phyloP scores from a whole-genome alignment of 495 filamentous ascomycete genomes.

The Wilcoxina mikolae region DNA sequence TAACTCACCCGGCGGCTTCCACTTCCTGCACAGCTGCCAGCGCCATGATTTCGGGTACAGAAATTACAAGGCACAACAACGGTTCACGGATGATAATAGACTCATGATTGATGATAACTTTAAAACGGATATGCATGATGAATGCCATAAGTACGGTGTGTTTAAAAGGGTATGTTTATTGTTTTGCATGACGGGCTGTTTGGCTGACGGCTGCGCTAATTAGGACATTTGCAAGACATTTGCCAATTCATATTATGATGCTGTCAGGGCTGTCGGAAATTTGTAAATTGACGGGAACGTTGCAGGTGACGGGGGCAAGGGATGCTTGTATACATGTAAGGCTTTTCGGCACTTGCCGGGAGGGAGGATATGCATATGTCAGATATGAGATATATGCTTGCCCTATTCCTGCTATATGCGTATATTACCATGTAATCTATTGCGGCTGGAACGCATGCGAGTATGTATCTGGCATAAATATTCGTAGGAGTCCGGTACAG shows the following conservation, averaged over 20 bases:
- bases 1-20: constrained; percentile 35
- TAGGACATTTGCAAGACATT: constrained; percentile 20
- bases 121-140: constrained; percentile 29
- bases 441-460: no score
- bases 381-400: no score
- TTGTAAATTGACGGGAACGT: constrained; percentile 4
- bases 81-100: constrained; percentile 31
- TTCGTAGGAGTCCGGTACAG: no score
- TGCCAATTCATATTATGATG: constrained; percentile 35
- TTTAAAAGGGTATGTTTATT: background rate
- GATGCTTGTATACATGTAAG: no score
- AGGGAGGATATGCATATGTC: no score
- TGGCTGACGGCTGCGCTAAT: background rate
- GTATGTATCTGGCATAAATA: no score
- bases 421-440: no score
- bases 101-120: constrained; percentile 35
- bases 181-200: background rate
- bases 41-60: constrained; percentile 40
- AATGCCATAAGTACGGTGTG: constrained; percentile 14
- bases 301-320: background rate
- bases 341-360: no score
- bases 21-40: constrained; percentile 32
- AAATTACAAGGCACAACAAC: constrained; percentile 33
- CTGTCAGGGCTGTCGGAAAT: constrained; percentile 33
- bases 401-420: no score